A percentile compares a stretch with the other conserved stretches of the same genome.
Conservation (phyloP, 2,329 filamentous ascomycete genomes). For the Sordariomycetes sp. region DNA sequence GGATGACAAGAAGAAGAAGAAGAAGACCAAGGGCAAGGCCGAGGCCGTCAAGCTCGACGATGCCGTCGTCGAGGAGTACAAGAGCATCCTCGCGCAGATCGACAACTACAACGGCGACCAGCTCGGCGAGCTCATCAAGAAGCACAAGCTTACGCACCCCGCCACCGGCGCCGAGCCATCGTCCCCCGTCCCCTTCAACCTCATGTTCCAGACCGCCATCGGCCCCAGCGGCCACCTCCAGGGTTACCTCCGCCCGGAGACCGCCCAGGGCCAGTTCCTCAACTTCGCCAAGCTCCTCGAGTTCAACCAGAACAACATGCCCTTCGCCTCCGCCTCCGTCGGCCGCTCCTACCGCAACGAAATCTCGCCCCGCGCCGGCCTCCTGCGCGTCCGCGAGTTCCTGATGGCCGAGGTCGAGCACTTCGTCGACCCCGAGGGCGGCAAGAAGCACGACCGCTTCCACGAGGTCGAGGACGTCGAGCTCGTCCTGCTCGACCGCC, state of each 20-base stretch:
- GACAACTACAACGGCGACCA: constrained; percentile 88
- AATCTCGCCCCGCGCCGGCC: constrained; percentile 83
- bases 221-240: constrained; percentile 80
- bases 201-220: constrained; percentile 97
- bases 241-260: constrained; percentile 84
- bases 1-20: constrained; percentile 65
- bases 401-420: constrained; percentile 99
- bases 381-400: constrained; percentile 91
- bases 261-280: constrained; percentile 94
- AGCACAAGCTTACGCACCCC: constrained; percentile 82
- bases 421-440: constrained; percentile 85
- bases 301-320: constrained; percentile 91
- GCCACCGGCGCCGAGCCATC: constrained; percentile 62
- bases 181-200: constrained; percentile 83
- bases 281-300: constrained; percentile 95
- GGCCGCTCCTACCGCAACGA: constrained; percentile 98
- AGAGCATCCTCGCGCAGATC: constrained; percentile 80
- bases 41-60: constrained; percentile 81
- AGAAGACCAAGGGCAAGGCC: constrained; percentile 66
- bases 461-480: constrained; percentile 72
- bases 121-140: constrained; percentile 77
- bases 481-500: constrained; percentile 69
- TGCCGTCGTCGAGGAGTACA: constrained; percentile 74
- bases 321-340: constrained; percentile 92
- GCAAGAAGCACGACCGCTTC: constrained; percentile 91